Base-by-base conservation (phyloP, 495 filamentous ascomycete species). In the Aspergillus wentii region DNA sequence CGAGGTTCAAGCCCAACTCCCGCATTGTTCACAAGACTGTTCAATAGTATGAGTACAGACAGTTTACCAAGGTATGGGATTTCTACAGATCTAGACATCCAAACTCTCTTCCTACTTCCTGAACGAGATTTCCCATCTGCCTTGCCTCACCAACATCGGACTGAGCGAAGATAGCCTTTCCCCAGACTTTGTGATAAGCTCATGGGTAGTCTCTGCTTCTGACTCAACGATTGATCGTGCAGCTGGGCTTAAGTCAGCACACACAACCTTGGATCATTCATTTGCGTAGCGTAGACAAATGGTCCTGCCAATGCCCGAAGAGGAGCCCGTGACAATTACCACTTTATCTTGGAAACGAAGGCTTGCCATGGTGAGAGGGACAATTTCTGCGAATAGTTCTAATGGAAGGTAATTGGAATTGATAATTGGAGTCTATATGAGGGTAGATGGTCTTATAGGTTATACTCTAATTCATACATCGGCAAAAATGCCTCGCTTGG, bases 1-100 rank as follows among this genome's bases (percentile, higher is more conserved):
- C 36, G 40, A 16, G 41, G 54, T 16, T 61, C n/a, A n/a, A 54
- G 38, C 8, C 45, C 43, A 3, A 75, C 66, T 5, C 74, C 75
- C 0, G 74, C 75, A 48, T 80, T 78, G 35, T 76, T 76, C 36
- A 74, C 63, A 45, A 80, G 50, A 15, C 66, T 72, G 32, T 35
- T n/a, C 2, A 21, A 16, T 27, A 54, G 46, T 9, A 15, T 27
- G 15, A 30, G 15, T 38, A 1, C 10, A 17, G 27, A 5, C 10
- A 17, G 21, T 32, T 8, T 26, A 17, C n/a, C 4, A 14, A n/a
- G n/a, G n/a, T n/a, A n/a, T n/a, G 11, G 18, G 6, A 21, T 8
- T 35, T 54, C 44, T 56, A 69, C 68, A 79, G 59, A 52, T 79
- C 74, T 8, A 79, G 38, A 33, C 74, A 35, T 1, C 71, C 69